Percentiles rank a stretch among this genome's conserved stretches.
phyloP scores from a whole-genome alignment of 2,329 filamentous ascomycete genomes.

The Penicillium sp. region DNA sequence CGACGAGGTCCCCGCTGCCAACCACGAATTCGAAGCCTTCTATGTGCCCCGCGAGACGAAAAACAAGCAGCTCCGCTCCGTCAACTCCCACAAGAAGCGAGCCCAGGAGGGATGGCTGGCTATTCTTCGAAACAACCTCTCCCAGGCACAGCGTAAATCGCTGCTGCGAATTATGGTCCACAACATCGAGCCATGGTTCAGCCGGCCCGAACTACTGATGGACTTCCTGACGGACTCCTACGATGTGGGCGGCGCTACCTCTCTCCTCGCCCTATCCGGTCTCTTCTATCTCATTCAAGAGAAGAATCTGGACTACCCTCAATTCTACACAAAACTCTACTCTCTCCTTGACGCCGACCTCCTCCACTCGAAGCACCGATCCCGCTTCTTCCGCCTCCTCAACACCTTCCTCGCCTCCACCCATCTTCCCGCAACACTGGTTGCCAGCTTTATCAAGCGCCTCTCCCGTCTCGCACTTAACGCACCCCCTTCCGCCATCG shows the following conservation, averaged over 20 bases:
- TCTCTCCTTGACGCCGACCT: conserved; percentile 84
- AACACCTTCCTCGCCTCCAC: conserved; percentile 89
- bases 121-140: conserved; percentile 68
- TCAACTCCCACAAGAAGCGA: conserved; percentile 73
- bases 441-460: conserved; percentile 97
- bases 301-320: conserved; percentile 93
- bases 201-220: conserved; percentile 83
- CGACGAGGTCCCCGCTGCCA: conserved; percentile 66
- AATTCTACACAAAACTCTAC: conserved; percentile 93
- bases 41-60: conserved; percentile 61
- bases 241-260: conserved; percentile 81
- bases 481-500: conserved; percentile 86
- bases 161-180: conserved; percentile 76
- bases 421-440: conserved; percentile 86
- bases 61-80: conserved; percentile 69
- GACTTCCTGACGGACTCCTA: conserved; percentile 97
- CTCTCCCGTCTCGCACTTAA: conserved; percentile 82
- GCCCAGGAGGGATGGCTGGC: conserved; percentile 88
- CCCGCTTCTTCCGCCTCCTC: conserved; percentile 87
- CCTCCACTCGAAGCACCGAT: conserved; percentile 91
- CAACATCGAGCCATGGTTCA: conserved; percentile 86
- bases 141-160: conserved; percentile 75
- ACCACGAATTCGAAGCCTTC: conserved; percentile 43
- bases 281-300: conserved; percentile 94
- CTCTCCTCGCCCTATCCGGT: conserved; percentile 85